Percentiles rank a stretch among this genome's conserved stretches.
These are phyloP conservation scores for Aspergillus glaucus DNA, from an alignment of 2,329 filamentous ascomycete genomes.

Conservation along the genomic window DNA sequence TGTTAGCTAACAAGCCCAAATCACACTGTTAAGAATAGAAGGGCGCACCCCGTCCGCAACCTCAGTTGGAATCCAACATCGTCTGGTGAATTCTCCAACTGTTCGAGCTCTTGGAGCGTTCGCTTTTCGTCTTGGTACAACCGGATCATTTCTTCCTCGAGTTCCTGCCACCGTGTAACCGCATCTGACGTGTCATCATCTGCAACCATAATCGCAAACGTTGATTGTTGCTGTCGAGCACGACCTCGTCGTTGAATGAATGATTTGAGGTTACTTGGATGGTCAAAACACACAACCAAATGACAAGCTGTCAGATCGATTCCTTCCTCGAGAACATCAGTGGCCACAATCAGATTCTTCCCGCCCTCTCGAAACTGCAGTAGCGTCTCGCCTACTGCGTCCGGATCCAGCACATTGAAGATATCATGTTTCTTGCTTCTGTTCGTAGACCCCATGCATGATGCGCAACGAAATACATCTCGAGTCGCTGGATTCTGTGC, in stretches of 20 bases:
- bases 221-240: slow-evolving; percentile 53
- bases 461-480: slow-evolving; percentile 38
- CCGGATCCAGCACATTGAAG: slow-evolving; percentile 46
- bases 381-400: slow-evolving; percentile 46
- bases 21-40: no score
- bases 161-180: slow-evolving; percentile 52
- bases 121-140: slow-evolving; percentile 62
- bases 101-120: slow-evolving; percentile 40
- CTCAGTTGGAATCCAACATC: slow-evolving; percentile 1
- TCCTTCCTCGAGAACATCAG: slow-evolving; percentile 55
- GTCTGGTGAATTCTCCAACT: slow-evolving; percentile 46
- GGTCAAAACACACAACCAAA: slow-evolving; percentile 59
- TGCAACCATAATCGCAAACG: slow-evolving; percentile 47
- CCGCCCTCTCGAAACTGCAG: slow-evolving; percentile 48
- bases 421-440: slow-evolving; percentile 38
- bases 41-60: no score
- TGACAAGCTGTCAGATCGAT: slow-evolving; percentile 60
- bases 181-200: slow-evolving; percentile 25
- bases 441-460: slow-evolving; percentile 44
- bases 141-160: slow-evolving; percentile 68
- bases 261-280: slow-evolving; percentile 56
- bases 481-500: slow-evolving; percentile 44
- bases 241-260: slow-evolving; percentile 61
- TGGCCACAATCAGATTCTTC: slow-evolving; percentile 54
- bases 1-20: background rate